Evolutionary conservation across 495 filamentous ascomycete genomes (phyloP).

Genomic region (Hypoxylon perforatum): DNA sequence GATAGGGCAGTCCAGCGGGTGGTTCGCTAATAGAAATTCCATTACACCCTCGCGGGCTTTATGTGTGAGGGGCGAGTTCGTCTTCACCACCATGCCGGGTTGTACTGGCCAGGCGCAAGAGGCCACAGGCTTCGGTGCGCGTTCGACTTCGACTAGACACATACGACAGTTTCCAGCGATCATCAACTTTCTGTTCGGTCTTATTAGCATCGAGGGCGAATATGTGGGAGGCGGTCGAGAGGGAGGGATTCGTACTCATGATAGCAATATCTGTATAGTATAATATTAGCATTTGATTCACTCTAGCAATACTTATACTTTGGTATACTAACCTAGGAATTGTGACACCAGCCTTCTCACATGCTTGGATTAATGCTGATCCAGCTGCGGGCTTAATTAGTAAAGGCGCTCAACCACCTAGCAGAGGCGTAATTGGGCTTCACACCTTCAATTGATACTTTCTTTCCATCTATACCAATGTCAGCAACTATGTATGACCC

Average conservation of each 20-base stretch:
- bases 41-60: slow-evolving; percentile 98
- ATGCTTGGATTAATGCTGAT: slow-evolving; percentile 97
- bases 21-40: slow-evolving; percentile 97
- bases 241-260: slow-evolving; percentile 76
- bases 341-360: slow-evolving; percentile 94
- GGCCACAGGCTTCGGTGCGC: slow-evolving; percentile 93
- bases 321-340: slow-evolving; percentile 74
- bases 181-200: slow-evolving; percentile 81
- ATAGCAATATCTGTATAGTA: slow-evolving; percentile 88
- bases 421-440: slow-evolving; percentile 8
- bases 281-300: slow-evolving; percentile 50
- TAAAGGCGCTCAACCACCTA: slow-evolving; percentile 37
- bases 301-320: not conserved
- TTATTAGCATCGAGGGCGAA: slow-evolving; percentile 47
- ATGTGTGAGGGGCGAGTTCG: slow-evolving; percentile 92
- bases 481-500: slow-evolving; percentile 40
- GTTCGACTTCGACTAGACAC: slow-evolving; percentile 98
- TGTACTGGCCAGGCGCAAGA: slow-evolving; percentile 99
- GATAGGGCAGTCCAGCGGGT: slow-evolving; percentile 96
- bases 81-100: slow-evolving; percentile 98
- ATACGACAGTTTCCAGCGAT: slow-evolving; percentile 99
- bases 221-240: slow-evolving; percentile 23
- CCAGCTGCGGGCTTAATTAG: slow-evolving; percentile 67
- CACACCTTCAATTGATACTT: slow-evolving; percentile 93
- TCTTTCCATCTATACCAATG: slow-evolving; percentile 83